Evolutionary conservation across 2,329 filamentous ascomycete genomes (phyloP), one percentile per base, ranked within the genome.

Genomic region (Trichoderma hamatum): DNA sequence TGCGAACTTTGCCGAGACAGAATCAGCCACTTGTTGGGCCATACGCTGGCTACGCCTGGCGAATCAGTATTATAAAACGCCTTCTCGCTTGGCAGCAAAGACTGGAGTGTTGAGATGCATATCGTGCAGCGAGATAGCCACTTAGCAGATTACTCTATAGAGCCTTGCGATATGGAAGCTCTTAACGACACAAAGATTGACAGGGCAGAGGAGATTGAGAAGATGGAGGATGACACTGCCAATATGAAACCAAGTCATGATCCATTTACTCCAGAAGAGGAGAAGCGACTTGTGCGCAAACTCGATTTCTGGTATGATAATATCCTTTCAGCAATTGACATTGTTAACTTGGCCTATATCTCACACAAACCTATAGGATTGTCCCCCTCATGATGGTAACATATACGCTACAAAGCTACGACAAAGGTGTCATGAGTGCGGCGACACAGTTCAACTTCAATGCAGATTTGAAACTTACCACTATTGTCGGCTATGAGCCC

Each of bases 361-460:
- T 64, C 10, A 64, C 16, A 3, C 6, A 34, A 63, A 10, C 39
- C 5, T 26, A 28, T 19, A 63, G 61, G 61, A 64, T 64, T 19
- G 24, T 64, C 28, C 61, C 61, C 7, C 61, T 64, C 19, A 64
- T 64, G 61, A 64, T 64, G 61, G 61, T 64, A 16, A 64, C 61
- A 7, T 64, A 64, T 32, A 64, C 61, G 3, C 21, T 64, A 10
- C 61, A 64, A 32, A 64, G 61, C 14, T 64, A 64, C 46, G 61
- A 64, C 43, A 64, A 64, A 32, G 61, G 61, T 39, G 32, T 64
- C 32, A 64, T 64, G 61, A 64, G 61, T 21, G 61, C 61, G 16
- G 61, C 61, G 19, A 64, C 61, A 28, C 46, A 64, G 30, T 64
- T 64, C 61, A 64, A 64, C 46, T 64, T 64, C 21, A 64, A 64